Evolutionary conservation across 2,329 filamentous ascomycete genomes (phyloP), one percentile per base, ranked within the genome.

Genomic region (Penicillium sp.): DNA sequence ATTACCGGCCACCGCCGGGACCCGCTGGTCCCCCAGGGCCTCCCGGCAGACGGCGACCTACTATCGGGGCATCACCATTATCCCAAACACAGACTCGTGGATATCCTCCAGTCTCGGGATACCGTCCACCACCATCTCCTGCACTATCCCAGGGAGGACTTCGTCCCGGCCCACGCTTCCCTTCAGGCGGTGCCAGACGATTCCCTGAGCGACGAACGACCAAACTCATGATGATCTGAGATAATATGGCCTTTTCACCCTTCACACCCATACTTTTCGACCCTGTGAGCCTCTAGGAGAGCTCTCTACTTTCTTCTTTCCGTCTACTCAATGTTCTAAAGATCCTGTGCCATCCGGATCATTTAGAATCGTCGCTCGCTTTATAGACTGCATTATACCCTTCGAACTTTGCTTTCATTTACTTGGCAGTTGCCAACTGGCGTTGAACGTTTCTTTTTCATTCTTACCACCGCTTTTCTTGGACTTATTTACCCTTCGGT

Each of bases 181-280:
- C 67, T 23, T 65, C 70, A 23, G 62, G 65, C 3, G 61, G 68
- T 19, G 66, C 71, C 18, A 68, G 74, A 43, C 74, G 75, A 24
- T 79, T 78, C 66, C 78, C 78, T 1, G 78, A 80, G 66, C 71
- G 78, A 57, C 72, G 78, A 61, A 79, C 77, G 8, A 81, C 78
- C 54, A 74, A 66, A 66, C 66, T 80, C 62, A 79, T 79, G 75
- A 79, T 79, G 73, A 71, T 73, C 71, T 78, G 70, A 77, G 58
- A 24, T 51, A 16, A 37, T 8, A 43, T 34, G 24, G 9, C 26
- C 29, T 19, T 36, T 45, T 16, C 21, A 34, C 44, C 23, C 10
- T 42, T 39, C 16, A 26, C 11, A 48, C 16, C 16, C 24, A 29
- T 31, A 50, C n/a, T 36, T 51, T 13, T 31, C 40, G 10, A 29